Evolutionary conservation across 2,329 filamentous ascomycete species (phyloP).

Genomic region (Aspergillus fischeri): DNA sequence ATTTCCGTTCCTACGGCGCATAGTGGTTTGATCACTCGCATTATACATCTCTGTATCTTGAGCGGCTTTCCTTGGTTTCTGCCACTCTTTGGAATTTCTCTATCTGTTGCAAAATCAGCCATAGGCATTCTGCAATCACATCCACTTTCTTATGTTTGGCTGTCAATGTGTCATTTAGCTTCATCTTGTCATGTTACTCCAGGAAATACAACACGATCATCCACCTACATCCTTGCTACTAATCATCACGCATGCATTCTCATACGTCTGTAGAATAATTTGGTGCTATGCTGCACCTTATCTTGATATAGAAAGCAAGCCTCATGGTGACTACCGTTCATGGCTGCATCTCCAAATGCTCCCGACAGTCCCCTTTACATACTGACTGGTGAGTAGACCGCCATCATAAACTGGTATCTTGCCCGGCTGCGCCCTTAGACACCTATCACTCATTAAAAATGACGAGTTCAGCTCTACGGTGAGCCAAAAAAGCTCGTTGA

Average conservation of each 20-base stretch:
- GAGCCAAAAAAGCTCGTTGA: neutral
- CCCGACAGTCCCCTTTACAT: neutral
- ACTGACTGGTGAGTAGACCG: neutral
- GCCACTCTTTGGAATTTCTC: neutral
- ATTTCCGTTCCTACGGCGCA: neutral
- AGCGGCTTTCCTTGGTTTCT: neutral
- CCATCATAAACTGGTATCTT: neutral
- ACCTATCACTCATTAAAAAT: neutral
- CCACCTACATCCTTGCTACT: neutral
- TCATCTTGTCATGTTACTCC: neutral
- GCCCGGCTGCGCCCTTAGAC: neutral
- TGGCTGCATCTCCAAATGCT: neutral
- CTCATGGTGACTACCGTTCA: neutral
- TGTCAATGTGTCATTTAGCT: neutral
- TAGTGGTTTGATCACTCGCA: neutral
- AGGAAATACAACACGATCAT: neutral
- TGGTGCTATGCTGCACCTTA: too few species aligned
- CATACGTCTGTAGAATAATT: too few species aligned
- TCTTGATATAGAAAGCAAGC: neutral
- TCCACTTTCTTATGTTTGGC: neutral
- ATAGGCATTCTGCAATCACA: neutral
- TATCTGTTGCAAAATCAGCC: neutral
- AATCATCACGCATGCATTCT: too few species aligned
- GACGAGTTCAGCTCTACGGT: neutral
- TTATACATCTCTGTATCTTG: neutral